These are phyloP conservation scores for Malus sylvestris DNA, from an alignment of 306 rosid genomes.

Conservation along the genomic window DNA sequence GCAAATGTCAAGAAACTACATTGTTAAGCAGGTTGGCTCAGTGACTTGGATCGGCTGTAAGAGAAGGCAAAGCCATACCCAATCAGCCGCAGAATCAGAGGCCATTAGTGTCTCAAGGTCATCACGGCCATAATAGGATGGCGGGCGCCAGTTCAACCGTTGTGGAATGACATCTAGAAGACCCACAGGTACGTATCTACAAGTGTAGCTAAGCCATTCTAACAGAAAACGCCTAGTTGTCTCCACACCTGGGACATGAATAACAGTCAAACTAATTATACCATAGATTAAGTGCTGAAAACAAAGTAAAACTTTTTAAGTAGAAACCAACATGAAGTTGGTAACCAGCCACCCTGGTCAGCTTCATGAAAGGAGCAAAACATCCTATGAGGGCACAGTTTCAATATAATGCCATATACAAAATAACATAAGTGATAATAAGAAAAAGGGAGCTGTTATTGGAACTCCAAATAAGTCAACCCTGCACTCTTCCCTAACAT, in stretches of 20 bases:
- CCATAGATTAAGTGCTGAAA: not conserved
- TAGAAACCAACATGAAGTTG: not conserved
- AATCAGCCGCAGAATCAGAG: slow-evolving; percentile 94
- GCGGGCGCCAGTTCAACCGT: slow-evolving; percentile 79
- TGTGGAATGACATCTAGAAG: slow-evolving; percentile 82
- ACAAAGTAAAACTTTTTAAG: not conserved
- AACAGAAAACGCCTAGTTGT: slow-evolving; percentile 81
- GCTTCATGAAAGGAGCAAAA: not conserved
- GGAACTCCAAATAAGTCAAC: no score
- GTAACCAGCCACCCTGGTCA: not conserved
- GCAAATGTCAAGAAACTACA: slow-evolving; percentile 13
- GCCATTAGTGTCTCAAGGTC: slow-evolving; percentile 93
- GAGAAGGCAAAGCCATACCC: slow-evolving; percentile 49
- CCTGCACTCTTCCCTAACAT: no score
- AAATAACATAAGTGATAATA: not conserved
- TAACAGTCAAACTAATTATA: not conserved
- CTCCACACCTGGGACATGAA: slow-evolving; percentile 61
- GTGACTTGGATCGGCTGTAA: not conserved
- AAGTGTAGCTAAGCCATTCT: slow-evolving; percentile 96
- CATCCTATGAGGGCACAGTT: not conserved
- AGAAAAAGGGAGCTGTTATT: not conserved
- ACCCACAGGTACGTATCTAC: slow-evolving; percentile 79
- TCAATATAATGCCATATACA: not conserved
- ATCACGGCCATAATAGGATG: slow-evolving; percentile 66
- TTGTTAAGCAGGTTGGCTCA: not conserved